These are phyloP conservation scores for Penicillium verrucosum DNA, from an alignment of 2,329 filamentous ascomycete genomes.

Conservation along the genomic window DNA sequence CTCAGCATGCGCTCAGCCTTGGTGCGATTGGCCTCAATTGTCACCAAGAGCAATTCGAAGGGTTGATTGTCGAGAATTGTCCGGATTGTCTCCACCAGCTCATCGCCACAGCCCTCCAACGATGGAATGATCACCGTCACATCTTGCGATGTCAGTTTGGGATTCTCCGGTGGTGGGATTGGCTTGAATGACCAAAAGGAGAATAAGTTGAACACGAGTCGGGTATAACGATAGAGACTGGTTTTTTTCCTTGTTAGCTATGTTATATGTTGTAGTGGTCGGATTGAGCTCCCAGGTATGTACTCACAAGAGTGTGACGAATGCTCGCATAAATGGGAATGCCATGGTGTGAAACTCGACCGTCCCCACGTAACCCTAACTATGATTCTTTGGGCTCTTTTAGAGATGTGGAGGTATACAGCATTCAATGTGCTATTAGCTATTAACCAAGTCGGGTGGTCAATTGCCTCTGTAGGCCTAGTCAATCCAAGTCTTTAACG, in stretches of 20 bases:
- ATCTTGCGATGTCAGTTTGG: conserved; percentile 75
- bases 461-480: conserved; percentile 5
- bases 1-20: conserved; percentile 62
- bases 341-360: conserved; percentile 28
- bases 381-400: background rate
- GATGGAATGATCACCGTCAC: conserved; percentile 93
- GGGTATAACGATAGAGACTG: conserved; percentile 77
- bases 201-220: conserved; percentile 77
- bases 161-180: conserved; percentile 74
- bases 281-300: conserved; percentile 4
- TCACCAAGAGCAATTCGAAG: conserved; percentile 76
- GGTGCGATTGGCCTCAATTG: conserved; percentile 73
- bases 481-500: conserved; percentile 16
- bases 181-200: conserved; percentile 87
- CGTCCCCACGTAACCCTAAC: background rate
- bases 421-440: background rate
- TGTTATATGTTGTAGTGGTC: background rate
- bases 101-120: conserved; percentile 80
- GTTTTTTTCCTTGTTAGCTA: background rate
- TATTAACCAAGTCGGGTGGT: background rate
- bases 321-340: conserved; percentile 40
- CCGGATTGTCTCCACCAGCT: conserved; percentile 74
- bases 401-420: background rate
- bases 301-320: conserved; percentile 42
- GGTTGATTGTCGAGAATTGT: conserved; percentile 54